Conservation (phyloP, 805 yeast genomes). For the Debaryomyces hansenii region DNA sequence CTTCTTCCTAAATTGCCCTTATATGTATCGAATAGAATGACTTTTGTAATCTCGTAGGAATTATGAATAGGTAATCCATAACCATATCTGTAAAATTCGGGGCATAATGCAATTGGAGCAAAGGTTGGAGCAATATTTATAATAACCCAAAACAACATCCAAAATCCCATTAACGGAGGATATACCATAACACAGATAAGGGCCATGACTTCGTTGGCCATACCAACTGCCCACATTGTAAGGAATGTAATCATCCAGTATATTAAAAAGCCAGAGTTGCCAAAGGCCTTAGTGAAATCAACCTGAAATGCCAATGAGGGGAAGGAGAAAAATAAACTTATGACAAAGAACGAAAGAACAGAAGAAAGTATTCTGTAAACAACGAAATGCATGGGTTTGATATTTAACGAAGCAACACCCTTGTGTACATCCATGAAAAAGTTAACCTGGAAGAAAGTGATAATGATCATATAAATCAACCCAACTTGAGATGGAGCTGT, state of each 20-base stretch:
- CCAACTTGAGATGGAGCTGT: slow-evolving; percentile 76
- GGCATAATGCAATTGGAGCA: slow-evolving; percentile 32
- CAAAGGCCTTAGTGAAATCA: slow-evolving; percentile 57
- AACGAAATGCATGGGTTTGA: slow-evolving; percentile 47
- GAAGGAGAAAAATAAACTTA: slow-evolving; percentile 58
- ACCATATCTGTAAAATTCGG: slow-evolving; percentile 33
- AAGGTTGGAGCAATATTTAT: slow-evolving; percentile 69
- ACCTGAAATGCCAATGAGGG: slow-evolving; percentile 71
- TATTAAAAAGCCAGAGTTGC: slow-evolving; percentile 68
- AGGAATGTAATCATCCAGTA: slow-evolving; percentile 70
- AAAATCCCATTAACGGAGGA: slow-evolving; percentile 70
- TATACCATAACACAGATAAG: slow-evolving; percentile 48
- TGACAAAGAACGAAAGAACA: slow-evolving; percentile 52
- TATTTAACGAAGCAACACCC: slow-evolving; percentile 42
- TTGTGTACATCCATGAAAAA: slow-evolving; percentile 58
- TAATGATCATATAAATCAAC: slow-evolving; percentile 65
- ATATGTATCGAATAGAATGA: slow-evolving; percentile 55
- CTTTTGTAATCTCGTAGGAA: slow-evolving; percentile 60
- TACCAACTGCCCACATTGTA: slow-evolving; percentile 76
- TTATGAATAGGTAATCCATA: slow-evolving; percentile 62
- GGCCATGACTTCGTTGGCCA: slow-evolving; percentile 67
- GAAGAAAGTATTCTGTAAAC: slow-evolving; percentile 53
- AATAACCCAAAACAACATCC: slow-evolving; percentile 72
- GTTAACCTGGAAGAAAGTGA: slow-evolving; percentile 70
- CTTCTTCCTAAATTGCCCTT: slow-evolving; percentile 60